Evolutionary conservation across 2,329 filamentous ascomycete genomes (phyloP).

Genomic region (Escovopsis sp.): DNA sequence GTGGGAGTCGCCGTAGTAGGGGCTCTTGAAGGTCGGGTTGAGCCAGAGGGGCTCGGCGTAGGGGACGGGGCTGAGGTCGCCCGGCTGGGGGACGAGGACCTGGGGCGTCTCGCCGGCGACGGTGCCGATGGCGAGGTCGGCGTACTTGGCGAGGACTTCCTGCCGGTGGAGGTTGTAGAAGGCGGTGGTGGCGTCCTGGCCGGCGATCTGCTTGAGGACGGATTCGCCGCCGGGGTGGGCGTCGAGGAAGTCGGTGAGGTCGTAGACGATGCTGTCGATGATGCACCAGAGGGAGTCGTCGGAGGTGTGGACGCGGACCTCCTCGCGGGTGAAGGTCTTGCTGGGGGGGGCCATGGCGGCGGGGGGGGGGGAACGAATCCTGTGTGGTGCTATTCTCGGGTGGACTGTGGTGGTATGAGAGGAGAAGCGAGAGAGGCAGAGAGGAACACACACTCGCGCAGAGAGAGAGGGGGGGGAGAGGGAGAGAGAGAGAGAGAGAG

Average conservation of each 20-base stretch:
- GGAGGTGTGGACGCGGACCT: conserved; percentile 62
- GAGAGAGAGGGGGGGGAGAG: background rate
- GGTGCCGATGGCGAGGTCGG: conserved; percentile 57
- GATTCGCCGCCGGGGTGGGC: conserved; percentile 72
- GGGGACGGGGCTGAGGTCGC: conserved; percentile 61
- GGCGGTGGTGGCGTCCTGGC: conserved; percentile 62
- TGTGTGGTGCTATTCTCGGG: too few species aligned
- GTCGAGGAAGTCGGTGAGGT: conserved; percentile 71
- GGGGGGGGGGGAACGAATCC: too few species aligned
- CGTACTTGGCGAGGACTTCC: conserved; percentile 73
- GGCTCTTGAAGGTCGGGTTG: conserved; percentile 57
- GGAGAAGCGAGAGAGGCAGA: background rate
- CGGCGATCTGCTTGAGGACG: conserved; percentile 67
- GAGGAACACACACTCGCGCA: background rate
- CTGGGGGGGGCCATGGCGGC: conserved; percentile 22
- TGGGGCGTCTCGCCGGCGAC: conserved; percentile 60
- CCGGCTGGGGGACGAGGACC: conserved; percentile 51
- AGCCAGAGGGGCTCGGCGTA: conserved; percentile 82
- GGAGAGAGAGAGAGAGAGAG: background rate
- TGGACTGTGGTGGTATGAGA: too few species aligned
- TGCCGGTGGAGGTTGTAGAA: conserved; percentile 91
- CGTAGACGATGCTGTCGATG: conserved; percentile 76
- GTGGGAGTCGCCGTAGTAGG: conserved; percentile 69
- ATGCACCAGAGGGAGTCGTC: conserved; percentile 70
- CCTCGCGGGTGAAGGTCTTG: conserved; percentile 41